Evolutionary conservation across 2,329 filamentous ascomycete genomes (phyloP), one percentile per base, ranked within the genome.

Genomic region (Pyrenochaeta sp.): DNA sequence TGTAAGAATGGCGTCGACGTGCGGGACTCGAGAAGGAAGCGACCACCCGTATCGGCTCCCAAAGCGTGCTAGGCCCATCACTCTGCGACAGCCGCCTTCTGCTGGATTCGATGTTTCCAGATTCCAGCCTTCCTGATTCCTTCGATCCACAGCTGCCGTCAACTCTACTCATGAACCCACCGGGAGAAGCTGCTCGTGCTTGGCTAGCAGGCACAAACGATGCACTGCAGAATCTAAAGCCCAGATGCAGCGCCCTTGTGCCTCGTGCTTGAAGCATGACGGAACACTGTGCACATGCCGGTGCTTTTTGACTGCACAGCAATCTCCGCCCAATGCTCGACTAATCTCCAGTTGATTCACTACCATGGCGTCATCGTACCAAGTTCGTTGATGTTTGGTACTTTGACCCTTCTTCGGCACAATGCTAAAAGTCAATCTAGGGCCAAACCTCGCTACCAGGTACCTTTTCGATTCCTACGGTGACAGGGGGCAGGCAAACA

Each of bases 361-460:
- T 17, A 10, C 24, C 7, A 48, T 53, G 36, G 39, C 42, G 7
- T 38, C 31, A 11, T 31, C 23, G 26, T 32, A 42, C 13, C 49
- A 44, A 50, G 46, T 53, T 44, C 24, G 49, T 53, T 18, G 18
- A 41, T n/a, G 32, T 35, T 18, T 3, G 14, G 14, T 13, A 13
- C 9, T 14, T 19, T 10, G 10, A 17, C n/a, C 4, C 15, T n/a
- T 15, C 22, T 21, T n/a, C 18, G 13, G 20, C 36, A 30, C 20
- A n/a, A 27, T 44, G 26, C 42, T 53, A 10, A 53, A 46, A 30
- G 14, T 23, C 22, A 27, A 10, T 36, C 7, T 42, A 53, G 49
- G 46, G 22, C 8, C 29, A 50, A 28, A 21, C 42, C 27, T 23
- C 31, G 11, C 9, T n/a, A 15, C 9, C 23, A 30, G 19, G 31